These are phyloP conservation scores for Pyrus hybrid DNA, from an alignment of 331 rosid genomes.

Conservation along the genomic window DNA sequence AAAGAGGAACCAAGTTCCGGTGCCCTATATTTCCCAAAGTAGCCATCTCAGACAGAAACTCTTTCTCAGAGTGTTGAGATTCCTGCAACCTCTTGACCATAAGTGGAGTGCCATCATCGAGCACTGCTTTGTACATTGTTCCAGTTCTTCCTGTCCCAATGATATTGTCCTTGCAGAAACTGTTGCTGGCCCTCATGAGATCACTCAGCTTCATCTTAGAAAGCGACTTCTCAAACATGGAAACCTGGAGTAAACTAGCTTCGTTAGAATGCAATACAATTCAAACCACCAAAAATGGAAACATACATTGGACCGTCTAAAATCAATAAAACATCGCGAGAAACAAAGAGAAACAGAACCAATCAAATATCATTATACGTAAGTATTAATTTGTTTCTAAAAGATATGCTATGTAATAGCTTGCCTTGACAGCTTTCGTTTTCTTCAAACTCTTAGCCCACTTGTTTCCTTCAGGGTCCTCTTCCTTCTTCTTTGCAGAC, in stretches of 20 bases:
- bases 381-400: background rate
- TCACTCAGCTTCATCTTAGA: slow-evolving; percentile 81
- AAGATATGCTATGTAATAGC: slow-evolving; percentile 13
- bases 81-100: slow-evolving; percentile 96
- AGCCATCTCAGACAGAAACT: slow-evolving; percentile 76
- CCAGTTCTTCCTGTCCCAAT: slow-evolving; percentile 89
- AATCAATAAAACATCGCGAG: background rate
- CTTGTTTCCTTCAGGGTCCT: slow-evolving; percentile 95
- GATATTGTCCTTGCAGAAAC: slow-evolving; percentile 58
- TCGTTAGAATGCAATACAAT: background rate
- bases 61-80: slow-evolving; percentile 78
- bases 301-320: background rate
- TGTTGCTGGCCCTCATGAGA: slow-evolving; percentile 91
- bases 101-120: slow-evolving; percentile 62
- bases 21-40: slow-evolving; percentile 65
- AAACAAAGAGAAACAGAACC: background rate
- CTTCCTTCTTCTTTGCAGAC: slow-evolving; percentile 58
- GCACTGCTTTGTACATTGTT: slow-evolving; percentile 67
- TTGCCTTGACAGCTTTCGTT: slow-evolving; percentile 77
- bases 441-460: slow-evolving; percentile 93
- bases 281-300: background rate
- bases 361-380: background rate
- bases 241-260: slow-evolving; percentile 52
- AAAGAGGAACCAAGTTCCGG: slow-evolving; percentile 76
- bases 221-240: slow-evolving; percentile 71